Conservation (phyloP, 2,329 filamentous ascomycete species). For the Neurospora crassa region DNA sequence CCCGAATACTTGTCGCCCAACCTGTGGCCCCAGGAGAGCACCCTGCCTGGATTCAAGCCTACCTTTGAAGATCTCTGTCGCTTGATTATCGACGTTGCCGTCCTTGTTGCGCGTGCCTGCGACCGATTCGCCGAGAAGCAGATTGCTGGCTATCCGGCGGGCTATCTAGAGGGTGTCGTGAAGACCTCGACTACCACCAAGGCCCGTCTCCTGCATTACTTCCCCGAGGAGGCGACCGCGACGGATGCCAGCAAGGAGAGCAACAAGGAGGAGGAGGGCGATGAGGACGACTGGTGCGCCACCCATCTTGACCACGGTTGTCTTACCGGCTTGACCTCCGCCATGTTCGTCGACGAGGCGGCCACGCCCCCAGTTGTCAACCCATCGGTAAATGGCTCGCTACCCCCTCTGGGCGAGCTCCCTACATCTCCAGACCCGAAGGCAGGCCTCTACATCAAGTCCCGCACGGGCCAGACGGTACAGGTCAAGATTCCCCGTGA, state of each 20-base stretch:
- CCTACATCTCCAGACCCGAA: slow-evolving; percentile 67
- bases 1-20: slow-evolving; percentile 86
- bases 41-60: slow-evolving; percentile 65
- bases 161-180: slow-evolving; percentile 82
- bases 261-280: slow-evolving; percentile 22
- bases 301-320: slow-evolving; percentile 88
- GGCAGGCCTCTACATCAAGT: slow-evolving; percentile 90
- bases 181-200: slow-evolving; percentile 80
- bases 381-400: slow-evolving; percentile 22
- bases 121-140: slow-evolving; percentile 75
- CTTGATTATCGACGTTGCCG: slow-evolving; percentile 82
- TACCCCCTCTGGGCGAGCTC: slow-evolving; percentile 58
- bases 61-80: slow-evolving; percentile 68
- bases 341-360: slow-evolving; percentile 88
- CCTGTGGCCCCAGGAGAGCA: slow-evolving; percentile 65
- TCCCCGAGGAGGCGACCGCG: slow-evolving; percentile 48
- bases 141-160: slow-evolving; percentile 63
- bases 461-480: slow-evolving; percentile 69
- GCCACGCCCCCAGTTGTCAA: slow-evolving; percentile 19
- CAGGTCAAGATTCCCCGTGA: slow-evolving; percentile 88
- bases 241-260: slow-evolving; percentile 14
- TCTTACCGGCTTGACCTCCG: slow-evolving; percentile 84
- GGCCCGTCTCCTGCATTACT: slow-evolving; percentile 87
- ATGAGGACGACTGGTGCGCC: slow-evolving; percentile 88
- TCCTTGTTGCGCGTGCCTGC: slow-evolving; percentile 81